A percentile compares a stretch with the other conserved stretches of the same genome.
Evolutionary conservation across 192 early-diverging fungal genomes (phyloP).

Genomic region (Paraglomus brasilianum): DNA sequence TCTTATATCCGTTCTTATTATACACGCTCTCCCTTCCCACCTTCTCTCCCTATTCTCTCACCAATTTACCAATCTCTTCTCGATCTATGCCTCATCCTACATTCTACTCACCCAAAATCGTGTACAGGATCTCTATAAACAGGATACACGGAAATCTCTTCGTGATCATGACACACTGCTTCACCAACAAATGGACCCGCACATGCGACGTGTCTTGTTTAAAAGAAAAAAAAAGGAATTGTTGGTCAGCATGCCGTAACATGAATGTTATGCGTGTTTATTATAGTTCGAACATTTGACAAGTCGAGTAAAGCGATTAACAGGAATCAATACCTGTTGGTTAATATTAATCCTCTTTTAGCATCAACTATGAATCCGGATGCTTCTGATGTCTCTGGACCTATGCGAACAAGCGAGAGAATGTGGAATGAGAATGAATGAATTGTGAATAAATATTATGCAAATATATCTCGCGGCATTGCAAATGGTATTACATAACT

Average conservation of each 20-base stretch:
- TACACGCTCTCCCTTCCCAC: too few species aligned
- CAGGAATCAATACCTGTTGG: constrained; percentile 55
- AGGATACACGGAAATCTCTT: constrained; percentile 71
- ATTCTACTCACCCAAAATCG: constrained; percentile 64
- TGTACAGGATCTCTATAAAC: constrained; percentile 75
- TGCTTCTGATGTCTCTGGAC: constrained; percentile 69
- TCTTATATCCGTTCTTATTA: too few species aligned
- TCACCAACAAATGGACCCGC: constrained; percentile 84
- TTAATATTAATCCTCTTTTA: constrained; percentile 64
- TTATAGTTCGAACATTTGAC: neutral
- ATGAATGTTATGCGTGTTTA: neutral
- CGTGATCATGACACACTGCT: constrained; percentile 77
- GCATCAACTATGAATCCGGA: constrained; percentile 84
- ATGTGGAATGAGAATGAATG: constrained; percentile 6
- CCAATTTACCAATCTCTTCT: too few species aligned
- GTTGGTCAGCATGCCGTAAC: neutral
- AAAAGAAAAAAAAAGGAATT: neutral
- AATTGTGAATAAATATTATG: constrained; percentile 11
- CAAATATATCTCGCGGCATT: neutral
- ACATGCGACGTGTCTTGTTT: constrained; percentile 60
- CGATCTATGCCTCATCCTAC: too few species aligned
- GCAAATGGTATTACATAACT: neutral
- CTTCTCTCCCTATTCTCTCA: too few species aligned
- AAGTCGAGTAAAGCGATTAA: neutral
- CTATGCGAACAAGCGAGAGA: constrained; percentile 34